phyloP scores from a whole-genome alignment of 352 stramenopile species.

The Phytophthora ramorum region DNA sequence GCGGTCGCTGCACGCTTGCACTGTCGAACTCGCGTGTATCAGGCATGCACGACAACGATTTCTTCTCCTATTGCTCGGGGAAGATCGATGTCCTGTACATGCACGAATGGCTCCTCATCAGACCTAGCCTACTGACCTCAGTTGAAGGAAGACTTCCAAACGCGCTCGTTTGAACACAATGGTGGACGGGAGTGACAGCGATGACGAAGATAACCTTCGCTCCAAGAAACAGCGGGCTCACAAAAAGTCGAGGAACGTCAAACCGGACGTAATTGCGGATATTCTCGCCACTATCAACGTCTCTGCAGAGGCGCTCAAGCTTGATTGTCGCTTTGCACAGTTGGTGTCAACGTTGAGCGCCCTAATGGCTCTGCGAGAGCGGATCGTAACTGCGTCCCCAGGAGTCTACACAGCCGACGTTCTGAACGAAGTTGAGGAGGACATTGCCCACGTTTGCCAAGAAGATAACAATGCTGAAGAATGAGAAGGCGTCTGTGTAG shows the following conservation, averaged over 20 bases:
- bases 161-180: slow-evolving; percentile 1
- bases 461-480: no score
- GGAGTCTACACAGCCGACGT: background rate
- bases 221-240: no score
- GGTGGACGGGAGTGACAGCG: slow-evolving; percentile 4
- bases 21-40: slow-evolving; percentile 1
- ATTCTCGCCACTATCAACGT: background rate
- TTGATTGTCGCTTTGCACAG: slow-evolving; percentile 1
- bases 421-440: background rate
- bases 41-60: slow-evolving; percentile 14
- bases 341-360: background rate
- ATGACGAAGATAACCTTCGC: slow-evolving; percentile 2
- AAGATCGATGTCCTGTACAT: no score
- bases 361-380: background rate
- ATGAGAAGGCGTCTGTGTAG: no score
- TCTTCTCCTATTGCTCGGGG: slow-evolving; percentile 12
- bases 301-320: background rate
- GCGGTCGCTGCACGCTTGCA: background rate
- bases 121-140: no score
- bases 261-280: background rate
- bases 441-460: slow-evolving; percentile 4
- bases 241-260: no score
- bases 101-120: no score
- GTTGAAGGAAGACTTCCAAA: no score
- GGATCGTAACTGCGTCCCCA: background rate